Evolutionary conservation across 2,329 filamentous ascomycete genomes (phyloP).

Genomic region (Fusarium sp.): DNA sequence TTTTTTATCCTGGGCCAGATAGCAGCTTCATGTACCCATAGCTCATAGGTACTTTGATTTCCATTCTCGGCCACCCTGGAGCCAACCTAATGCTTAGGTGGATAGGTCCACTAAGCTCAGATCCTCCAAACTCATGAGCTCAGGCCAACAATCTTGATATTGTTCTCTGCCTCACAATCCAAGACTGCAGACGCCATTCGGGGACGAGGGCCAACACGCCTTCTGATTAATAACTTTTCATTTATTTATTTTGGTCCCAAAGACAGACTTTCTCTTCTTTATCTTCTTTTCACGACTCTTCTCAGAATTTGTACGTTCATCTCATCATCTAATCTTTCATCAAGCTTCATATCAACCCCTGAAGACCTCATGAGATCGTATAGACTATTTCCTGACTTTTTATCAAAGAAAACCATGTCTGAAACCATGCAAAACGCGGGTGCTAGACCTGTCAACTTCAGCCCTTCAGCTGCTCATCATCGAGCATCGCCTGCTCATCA

Average conservation of each 20-base stretch:
- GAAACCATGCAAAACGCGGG: constrained; percentile 7
- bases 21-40: not conserved
- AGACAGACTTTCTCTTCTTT: not conserved
- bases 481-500: constrained; percentile 10
- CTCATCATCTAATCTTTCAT: not conserved
- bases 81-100: constrained; percentile 7
- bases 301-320: constrained; percentile 3
- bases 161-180: constrained; percentile 43
- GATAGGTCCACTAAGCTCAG: constrained; percentile 9
- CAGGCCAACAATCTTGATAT: constrained; percentile 38
- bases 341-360: not conserved
- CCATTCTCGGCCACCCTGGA: not conserved
- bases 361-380: constrained; percentile 11
- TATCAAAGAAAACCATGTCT: constrained; percentile 25
- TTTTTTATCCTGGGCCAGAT: not conserved
- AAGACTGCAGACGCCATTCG: constrained; percentile 30
- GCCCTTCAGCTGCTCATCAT: constrained; percentile 31
- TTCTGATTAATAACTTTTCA: not conserved
- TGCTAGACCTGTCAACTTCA: constrained; percentile 27
- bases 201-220: constrained; percentile 33
- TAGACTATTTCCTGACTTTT: constrained; percentile 22
- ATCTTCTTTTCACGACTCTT: not conserved
- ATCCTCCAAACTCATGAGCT: constrained; percentile 22
- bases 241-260: not conserved
- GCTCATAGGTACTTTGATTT: not conserved